phyloP scores from a whole-genome alignment of 108 stramenopile genomes.

The Cyclostephanos invisitatus region DNA sequence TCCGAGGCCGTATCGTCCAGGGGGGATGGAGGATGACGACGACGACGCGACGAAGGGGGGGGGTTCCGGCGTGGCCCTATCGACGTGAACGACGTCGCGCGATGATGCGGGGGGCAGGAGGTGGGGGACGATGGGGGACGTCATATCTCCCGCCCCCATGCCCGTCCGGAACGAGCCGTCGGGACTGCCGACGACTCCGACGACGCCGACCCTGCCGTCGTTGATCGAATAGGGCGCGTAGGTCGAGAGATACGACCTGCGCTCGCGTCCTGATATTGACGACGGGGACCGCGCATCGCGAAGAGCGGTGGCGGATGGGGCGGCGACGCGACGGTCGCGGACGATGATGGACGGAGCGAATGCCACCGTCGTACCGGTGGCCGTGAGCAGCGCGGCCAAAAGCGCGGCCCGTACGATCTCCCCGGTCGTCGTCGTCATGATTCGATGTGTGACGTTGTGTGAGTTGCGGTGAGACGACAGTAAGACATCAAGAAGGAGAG shows the following conservation, averaged over 20 bases:
- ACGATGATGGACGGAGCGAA: neutral
- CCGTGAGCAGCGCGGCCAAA: too few relatives aligned
- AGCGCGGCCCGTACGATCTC: too few relatives aligned
- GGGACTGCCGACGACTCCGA: neutral
- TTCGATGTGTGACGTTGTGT: too few relatives aligned
- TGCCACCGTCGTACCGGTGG: neutral
- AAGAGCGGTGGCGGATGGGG: neutral
- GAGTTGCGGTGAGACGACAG: too few relatives aligned
- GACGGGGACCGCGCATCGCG: neutral
- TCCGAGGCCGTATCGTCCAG: neutral
- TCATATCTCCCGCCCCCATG: neutral
- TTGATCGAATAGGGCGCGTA: constrained; percentile 3
- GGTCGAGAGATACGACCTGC: neutral
- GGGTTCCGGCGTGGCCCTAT: neutral
- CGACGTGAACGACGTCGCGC: neutral
- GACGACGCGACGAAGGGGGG: neutral
- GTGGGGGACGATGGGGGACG: neutral
- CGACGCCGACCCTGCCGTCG: neutral
- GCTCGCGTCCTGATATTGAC: neutral
- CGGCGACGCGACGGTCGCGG: neutral
- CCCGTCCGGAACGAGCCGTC: neutral
- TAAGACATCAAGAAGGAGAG: too few relatives aligned
- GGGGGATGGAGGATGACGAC: neutral
- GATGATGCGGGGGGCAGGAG: neutral
- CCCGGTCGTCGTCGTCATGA: too few relatives aligned